Conservation (phyloP, 2,329 filamentous ascomycete genomes). For the Fusarium udum region DNA sequence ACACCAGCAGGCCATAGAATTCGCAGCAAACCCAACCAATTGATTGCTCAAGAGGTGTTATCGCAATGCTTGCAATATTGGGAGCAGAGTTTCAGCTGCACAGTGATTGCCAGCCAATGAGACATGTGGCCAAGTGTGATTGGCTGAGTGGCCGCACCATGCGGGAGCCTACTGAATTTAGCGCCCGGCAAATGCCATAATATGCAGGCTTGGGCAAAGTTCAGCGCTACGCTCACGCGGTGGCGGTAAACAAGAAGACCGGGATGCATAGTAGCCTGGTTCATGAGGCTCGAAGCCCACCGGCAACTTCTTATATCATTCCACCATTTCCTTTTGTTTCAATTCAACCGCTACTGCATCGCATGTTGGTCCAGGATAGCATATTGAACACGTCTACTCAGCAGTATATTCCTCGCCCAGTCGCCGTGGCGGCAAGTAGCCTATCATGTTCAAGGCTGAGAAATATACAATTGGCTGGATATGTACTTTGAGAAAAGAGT, state of each 20-base stretch:
- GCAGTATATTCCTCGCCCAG: background rate
- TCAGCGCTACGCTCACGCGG: no score
- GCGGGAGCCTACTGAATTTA: fast-evolving
- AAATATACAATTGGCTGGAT: background rate
- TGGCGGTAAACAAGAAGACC: background rate
- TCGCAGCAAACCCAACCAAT: no score
- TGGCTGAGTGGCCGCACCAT: background rate
- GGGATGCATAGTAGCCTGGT: no score
- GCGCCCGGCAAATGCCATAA: fast-evolving
- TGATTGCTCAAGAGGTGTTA: no score
- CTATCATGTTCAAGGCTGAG: fast-evolving
- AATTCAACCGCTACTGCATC: no score
- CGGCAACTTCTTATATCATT: no score
- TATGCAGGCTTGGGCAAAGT: no score
- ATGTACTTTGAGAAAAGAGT: background rate
- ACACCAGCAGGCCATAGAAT: no score
- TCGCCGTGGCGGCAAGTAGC: fast-evolving
- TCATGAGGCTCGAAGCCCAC: no score
- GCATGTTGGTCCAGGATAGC: no score
- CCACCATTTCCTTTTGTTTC: no score
- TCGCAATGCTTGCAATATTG: no score
- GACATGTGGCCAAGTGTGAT: background rate
- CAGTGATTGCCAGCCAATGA: fast-evolving
- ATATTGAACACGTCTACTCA: background rate
- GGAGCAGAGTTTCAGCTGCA: background rate